Evolutionary conservation across 768 basidiomycete species (phyloP).

Genomic region (Chalciporus chontae): DNA sequence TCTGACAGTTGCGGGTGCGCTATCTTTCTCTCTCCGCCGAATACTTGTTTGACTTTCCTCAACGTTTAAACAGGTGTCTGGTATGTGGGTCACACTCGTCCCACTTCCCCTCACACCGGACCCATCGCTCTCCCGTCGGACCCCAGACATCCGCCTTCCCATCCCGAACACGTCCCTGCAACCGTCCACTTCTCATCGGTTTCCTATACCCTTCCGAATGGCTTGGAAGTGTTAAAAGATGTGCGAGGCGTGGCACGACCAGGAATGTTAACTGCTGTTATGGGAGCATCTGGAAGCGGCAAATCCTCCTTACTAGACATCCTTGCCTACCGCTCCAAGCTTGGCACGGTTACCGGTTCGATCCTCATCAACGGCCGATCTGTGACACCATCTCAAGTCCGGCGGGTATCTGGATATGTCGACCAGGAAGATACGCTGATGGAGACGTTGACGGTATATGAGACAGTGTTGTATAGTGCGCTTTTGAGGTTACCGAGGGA

Average conservation of each 20-base stretch:
- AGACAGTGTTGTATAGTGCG: conserved; percentile 94
- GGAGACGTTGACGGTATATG: conserved; percentile 96
- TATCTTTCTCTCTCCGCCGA: not conserved
- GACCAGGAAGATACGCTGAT: conserved; percentile 99
- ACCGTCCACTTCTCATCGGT: conserved; percentile 87
- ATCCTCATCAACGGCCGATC: conserved; percentile 84
- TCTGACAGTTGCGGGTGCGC: conserved; percentile 56
- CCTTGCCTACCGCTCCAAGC: conserved; percentile 85
- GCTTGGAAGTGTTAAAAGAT: conserved; percentile 67
- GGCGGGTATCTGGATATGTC: conserved; percentile 88
- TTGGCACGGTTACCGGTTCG: conserved; percentile 67
- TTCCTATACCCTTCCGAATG: conserved; percentile 66
- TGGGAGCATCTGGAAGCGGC: conserved; percentile 96
- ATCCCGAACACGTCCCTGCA: conserved; percentile 86
- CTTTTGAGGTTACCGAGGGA: conserved; percentile 86
- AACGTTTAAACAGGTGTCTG: conserved; percentile 58
- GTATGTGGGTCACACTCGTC: conserved; percentile 79
- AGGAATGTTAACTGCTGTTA: conserved; percentile 91
- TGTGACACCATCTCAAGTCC: conserved; percentile 72
- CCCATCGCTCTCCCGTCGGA: conserved; percentile 86
- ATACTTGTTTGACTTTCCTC: not conserved
- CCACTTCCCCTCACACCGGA: conserved; percentile 40
- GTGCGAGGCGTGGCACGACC: conserved; percentile 84
- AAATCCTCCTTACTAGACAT: conserved; percentile 97
- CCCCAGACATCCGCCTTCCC: conserved; percentile 55